Evolutionary conservation across 2,329 filamentous ascomycete species (phyloP), one percentile per base, ranked within the genome.

Genomic region (Diaporthe ampelina): DNA sequence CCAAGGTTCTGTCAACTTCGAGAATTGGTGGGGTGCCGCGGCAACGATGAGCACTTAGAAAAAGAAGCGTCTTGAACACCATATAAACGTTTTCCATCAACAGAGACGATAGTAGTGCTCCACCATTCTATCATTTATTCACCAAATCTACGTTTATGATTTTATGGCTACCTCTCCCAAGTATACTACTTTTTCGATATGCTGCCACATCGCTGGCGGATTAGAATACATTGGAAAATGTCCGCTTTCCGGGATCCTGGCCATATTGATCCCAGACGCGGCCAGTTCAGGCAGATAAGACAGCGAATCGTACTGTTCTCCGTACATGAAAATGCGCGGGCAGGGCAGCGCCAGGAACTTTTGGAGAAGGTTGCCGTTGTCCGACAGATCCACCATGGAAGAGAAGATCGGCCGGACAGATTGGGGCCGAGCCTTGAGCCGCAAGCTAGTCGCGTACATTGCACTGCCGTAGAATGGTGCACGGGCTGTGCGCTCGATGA

Each of bases 201-300:
- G 57, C 21, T 24, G 57, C 57, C 57, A 59, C 57, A 59, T 59
- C 3, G 35, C 57, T 21, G 57, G 57, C 57, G 57, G 32, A 19
- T 59, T 59, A 4, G 57, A 59, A 24, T 59, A 59, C 57, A 59
- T 59, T 9, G 57, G 57, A 17, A 59, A 59, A 9, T 59, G 57
- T 0, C 57, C 57, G 1, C 57, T 40, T 21, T 59, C 57, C 6
- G 32, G 32, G 17, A 59, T 59, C 4, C 57, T 59, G 35, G 57
- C 57, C 57, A 59, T 24, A 7, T 9, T 40, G 35, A 59, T 17
- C n/a, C 57, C 57, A 2, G 57, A 19, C 21, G 57, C 35, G 5
- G 32, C 57, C 35, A 59, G 57, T 9, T 9, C 24, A 3, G 32
- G 57, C 6, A 59, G 11, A 24, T 59, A 59, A 3, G 57, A 59